phyloP scores from a whole-genome alignment of 2,329 filamentous ascomycete genomes.

The Botrytis porri region DNA sequence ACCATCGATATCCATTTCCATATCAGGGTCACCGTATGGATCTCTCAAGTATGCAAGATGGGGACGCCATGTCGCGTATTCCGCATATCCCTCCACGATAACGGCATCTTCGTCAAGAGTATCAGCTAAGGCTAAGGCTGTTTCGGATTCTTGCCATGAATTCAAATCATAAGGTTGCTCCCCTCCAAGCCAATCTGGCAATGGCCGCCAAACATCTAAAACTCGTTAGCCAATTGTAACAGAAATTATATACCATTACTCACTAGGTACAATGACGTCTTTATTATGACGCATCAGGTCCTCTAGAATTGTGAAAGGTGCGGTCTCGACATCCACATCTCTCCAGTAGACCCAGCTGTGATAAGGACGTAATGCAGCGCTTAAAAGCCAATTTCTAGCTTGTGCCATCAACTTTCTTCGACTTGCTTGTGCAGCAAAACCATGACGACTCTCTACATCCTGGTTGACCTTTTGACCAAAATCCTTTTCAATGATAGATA shows the following conservation, averaged over 20 bases:
- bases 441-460: constrained; percentile 95
- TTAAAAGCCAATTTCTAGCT: constrained; percentile 94
- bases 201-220: constrained; percentile 92
- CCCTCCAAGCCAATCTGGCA: constrained; percentile 97
- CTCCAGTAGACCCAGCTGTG: constrained; percentile 99
- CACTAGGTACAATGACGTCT: constrained; percentile 97
- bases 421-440: constrained; percentile 92
- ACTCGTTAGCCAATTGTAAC: constrained; percentile 7
- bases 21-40: constrained; percentile 95
- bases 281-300: constrained; percentile 99
- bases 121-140: constrained; percentile 86
- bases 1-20: constrained; percentile 99
- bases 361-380: constrained; percentile 85
- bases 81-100: constrained; percentile 97
- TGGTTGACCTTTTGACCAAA: constrained; percentile 98
- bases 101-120: constrained; percentile 97
- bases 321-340: constrained; percentile 97
- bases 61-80: constrained; percentile 97
- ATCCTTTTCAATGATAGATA: constrained; percentile 97
- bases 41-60: constrained; percentile 96
- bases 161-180: constrained; percentile 98
- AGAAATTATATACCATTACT: constrained; percentile 42
- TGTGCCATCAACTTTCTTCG: constrained; percentile 97
- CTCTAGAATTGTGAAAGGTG: constrained; percentile 92
- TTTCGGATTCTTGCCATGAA: constrained; percentile 99